Base-by-base conservation (phyloP, 2,329 filamentous ascomycete genomes). In the Penicillium sp. region DNA sequence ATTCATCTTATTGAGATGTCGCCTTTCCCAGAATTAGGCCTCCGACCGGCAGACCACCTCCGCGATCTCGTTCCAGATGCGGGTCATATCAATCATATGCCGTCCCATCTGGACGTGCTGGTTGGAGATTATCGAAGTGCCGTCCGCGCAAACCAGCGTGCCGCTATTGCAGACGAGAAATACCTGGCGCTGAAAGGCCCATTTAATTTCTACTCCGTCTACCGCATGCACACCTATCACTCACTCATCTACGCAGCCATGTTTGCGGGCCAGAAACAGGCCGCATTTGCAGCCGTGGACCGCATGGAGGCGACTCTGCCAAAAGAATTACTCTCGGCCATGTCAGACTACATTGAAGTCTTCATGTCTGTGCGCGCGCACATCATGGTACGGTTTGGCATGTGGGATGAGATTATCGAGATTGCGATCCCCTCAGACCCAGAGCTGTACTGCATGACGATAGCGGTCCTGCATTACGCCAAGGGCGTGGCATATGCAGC, bases 1-100 rank as follows among this genome's bases (percentile, higher is more conserved):
- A 89, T 91, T 38, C 88, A 91, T 63, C 80, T 90, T 4, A 88
- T 90, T 79, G 89, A 92, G 67, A 90, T 90, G 88, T 90, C 88
- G 0, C 74, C 78, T 0, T 79, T 76, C 0, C 88, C 88, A 0
- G 88, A 90, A 68, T 68, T 73, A 1, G 89, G 85, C 1, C 69
- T 89, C 16, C 75, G 81, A 0, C 77, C 81, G 0, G 87, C 87
- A 5, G 81, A 90, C 64, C 74, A 67, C 22, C 78, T 91, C 11
- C 84, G 88, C 22, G 79, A 78, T 10, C 78, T 90, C 2, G 82
- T 88, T 0, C 88, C 88, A 0, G 87, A 90, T 67, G 80, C 84
- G 0, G 88, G 88, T 0, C 89, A 92, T 69, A 74, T 90, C 0
- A 79, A 85, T 39, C 88, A 91, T 66, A 92, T 93, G 89, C 89